A percentile compares a stretch with the other conserved stretches of the same genome.
phyloP scores from a whole-genome alignment of 371 early-diverging fungal species.

The Lichtheimia ornata region DNA sequence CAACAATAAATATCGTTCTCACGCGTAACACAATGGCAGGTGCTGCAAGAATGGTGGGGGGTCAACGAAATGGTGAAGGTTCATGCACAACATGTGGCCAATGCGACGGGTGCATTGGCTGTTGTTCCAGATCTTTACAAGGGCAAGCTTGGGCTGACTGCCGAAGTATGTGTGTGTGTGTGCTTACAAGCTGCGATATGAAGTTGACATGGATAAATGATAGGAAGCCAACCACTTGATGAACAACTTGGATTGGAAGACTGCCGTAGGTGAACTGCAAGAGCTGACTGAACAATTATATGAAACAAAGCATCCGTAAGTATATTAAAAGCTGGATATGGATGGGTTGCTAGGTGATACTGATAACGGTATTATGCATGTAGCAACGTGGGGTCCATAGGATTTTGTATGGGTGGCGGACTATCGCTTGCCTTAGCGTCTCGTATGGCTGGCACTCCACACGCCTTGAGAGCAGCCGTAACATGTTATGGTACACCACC shows the following conservation, averaged over 20 bases:
- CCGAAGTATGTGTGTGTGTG: constrained; percentile 30
- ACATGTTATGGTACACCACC: constrained; percentile 60
- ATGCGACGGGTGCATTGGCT: constrained; percentile 46
- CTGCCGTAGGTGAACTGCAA: constrained; percentile 42
- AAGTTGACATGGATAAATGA: neutral
- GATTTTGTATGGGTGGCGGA: constrained; percentile 64
- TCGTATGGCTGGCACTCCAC: constrained; percentile 22
- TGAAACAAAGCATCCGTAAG: constrained; percentile 31
- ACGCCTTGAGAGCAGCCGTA: constrained; percentile 44
- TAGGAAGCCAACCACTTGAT: constrained; percentile 61
- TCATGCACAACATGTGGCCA: constrained; percentile 54
- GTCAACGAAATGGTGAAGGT: too few relatives aligned
- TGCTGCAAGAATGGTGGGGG: constrained; percentile 54
- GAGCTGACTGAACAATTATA: constrained; percentile 30
- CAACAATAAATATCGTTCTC: neutral
- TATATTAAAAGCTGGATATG: neutral
- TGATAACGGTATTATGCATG: neutral
- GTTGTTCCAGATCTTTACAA: constrained; percentile 59
- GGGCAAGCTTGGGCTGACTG: constrained; percentile 51
- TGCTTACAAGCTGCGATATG: neutral
- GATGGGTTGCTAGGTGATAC: neutral
- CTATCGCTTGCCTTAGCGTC: constrained; percentile 48
- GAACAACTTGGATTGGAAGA: constrained; percentile 51
- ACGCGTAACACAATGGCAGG: constrained; percentile 16
- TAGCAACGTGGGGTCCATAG: constrained; percentile 43